These are phyloP conservation scores for Candida pseudofarinosa DNA, from an alignment of 805 yeast species.

Conservation along the genomic window DNA sequence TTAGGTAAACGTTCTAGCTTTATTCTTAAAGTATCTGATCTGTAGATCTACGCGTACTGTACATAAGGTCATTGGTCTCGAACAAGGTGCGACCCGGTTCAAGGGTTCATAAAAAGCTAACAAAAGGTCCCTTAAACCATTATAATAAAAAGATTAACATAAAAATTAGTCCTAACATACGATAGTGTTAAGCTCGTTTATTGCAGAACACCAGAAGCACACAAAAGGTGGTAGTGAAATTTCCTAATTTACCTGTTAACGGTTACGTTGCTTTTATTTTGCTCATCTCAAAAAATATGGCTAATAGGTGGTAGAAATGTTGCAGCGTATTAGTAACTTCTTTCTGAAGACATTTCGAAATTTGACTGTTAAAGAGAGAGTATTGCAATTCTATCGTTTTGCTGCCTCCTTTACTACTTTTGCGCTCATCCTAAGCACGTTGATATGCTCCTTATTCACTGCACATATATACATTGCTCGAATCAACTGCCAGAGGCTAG, in stretches of 20 bases:
- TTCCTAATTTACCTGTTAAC: too few relatives aligned
- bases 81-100: neutral
- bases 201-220: too few relatives aligned
- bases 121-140: neutral
- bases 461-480: constrained; percentile 24
- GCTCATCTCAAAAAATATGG: too few relatives aligned
- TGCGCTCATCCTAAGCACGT: constrained; percentile 14
- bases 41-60: too few relatives aligned
- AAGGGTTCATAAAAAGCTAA: neutral
- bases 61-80: neutral
- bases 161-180: neutral
- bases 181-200: too few relatives aligned
- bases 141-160: too few relatives aligned
- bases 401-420: constrained; percentile 14
- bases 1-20: too few relatives aligned
- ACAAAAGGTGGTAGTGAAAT: too few relatives aligned
- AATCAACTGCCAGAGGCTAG: constrained; percentile 49
- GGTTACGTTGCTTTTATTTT: too few relatives aligned
- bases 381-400: constrained; percentile 24
- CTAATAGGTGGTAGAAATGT: too few relatives aligned
- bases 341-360: constrained; percentile 15
- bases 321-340: too few relatives aligned
- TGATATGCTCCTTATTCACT: constrained; percentile 24
- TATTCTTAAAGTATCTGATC: too few relatives aligned
- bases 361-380: constrained; percentile 21